A percentile compares a stretch with the other conserved stretches of the same genome.
Evolutionary conservation across 164 flowering plant genomes (phyloP).

Genomic region (Taxillus chinensis): DNA sequence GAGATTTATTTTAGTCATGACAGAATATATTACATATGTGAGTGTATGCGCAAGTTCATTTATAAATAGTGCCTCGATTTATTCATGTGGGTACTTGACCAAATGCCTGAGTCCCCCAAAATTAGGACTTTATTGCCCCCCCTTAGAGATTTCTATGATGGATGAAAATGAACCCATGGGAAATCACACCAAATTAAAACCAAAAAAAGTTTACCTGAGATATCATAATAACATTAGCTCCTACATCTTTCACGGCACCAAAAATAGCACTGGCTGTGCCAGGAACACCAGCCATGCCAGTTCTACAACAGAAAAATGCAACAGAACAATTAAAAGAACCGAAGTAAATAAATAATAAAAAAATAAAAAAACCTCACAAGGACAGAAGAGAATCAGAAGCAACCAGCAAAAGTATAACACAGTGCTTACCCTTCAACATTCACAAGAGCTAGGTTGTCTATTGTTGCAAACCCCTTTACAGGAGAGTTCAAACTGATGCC

Average conservation of each 20-base stretch:
- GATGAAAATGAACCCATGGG: conserved; percentile 5
- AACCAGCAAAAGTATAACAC: conserved; percentile 1
- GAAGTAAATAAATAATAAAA: neutral
- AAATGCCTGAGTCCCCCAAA: too few species aligned
- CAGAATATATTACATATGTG: too few species aligned
- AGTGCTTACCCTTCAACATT: conserved; percentile 94
- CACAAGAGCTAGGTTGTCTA: conserved; percentile 89
- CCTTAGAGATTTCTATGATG: neutral
- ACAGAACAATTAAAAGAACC: neutral
- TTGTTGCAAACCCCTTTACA: conserved; percentile 98
- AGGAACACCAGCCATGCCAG: conserved; percentile 99
- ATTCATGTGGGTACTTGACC: too few species aligned
- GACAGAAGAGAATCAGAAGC: conserved; percentile 1
- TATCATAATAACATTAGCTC: conserved; percentile 98
- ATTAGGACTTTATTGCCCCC: too few species aligned
- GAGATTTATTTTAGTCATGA: too few species aligned
- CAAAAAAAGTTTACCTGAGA: conserved; percentile 56
- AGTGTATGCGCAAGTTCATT: too few species aligned
- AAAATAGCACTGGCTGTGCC: conserved; percentile 93
- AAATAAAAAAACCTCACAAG: neutral
- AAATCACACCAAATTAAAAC: neutral
- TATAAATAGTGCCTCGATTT: too few species aligned
- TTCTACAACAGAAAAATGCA: conserved; percentile 31
- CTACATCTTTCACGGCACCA: conserved; percentile 91
- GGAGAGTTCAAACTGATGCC: conserved; percentile 31